phyloP scores from a whole-genome alignment of 495 filamentous ascomycete genomes.

The Entonaema liquescens region DNA sequence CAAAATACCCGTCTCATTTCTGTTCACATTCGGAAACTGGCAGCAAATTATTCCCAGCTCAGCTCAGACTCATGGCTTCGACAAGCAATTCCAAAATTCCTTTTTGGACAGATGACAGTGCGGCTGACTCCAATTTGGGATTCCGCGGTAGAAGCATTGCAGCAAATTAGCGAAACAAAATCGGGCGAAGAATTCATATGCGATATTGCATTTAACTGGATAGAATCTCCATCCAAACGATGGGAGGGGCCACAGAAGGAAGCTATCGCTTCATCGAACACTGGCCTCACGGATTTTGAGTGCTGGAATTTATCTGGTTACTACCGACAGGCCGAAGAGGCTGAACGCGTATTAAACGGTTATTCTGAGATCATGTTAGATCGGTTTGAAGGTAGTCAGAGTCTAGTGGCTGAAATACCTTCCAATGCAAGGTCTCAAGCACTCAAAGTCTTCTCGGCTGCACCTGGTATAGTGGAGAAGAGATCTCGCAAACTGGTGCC shows the following conservation, averaged over 20 bases:
- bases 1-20: conserved; percentile 77
- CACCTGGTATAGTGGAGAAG: conserved; percentile 83
- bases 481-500: conserved; percentile 84
- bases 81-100: conserved; percentile 77
- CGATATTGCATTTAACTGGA: conserved; percentile 80
- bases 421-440: conserved; percentile 73
- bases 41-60: conserved; percentile 65
- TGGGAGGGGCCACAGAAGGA: conserved; percentile 50
- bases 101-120: conserved; percentile 89
- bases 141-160: conserved; percentile 76
- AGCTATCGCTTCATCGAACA: conserved; percentile 13
- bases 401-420: conserved; percentile 49
- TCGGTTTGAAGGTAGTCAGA: conserved; percentile 60
- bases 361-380: conserved; percentile 59
- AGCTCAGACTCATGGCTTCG: conserved; percentile 69
- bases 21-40: conserved; percentile 84
- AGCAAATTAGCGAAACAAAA: conserved; percentile 74
- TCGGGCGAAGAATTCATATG: conserved; percentile 77
- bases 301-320: conserved; percentile 76
- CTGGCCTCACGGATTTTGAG: conserved; percentile 72
- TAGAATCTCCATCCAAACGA: conserved; percentile 65
- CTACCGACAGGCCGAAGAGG: conserved; percentile 54
- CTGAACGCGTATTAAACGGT: conserved; percentile 50
- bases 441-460: conserved; percentile 75
- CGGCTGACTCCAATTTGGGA: conserved; percentile 86